phyloP scores from a whole-genome alignment of 805 yeast species.

The Spathaspora passalidarum region DNA sequence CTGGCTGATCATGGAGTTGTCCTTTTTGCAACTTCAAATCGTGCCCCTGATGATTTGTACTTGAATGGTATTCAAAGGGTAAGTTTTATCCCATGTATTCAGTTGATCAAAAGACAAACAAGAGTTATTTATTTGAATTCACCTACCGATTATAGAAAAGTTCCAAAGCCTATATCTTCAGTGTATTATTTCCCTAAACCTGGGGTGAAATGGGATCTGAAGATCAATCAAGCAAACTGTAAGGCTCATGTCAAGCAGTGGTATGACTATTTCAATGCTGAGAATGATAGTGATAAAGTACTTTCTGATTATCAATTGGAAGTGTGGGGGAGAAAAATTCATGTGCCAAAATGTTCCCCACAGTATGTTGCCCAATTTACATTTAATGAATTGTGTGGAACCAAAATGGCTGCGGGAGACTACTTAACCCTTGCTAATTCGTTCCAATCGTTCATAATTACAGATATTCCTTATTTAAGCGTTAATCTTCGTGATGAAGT shows the following conservation, averaged over 20 bases:
- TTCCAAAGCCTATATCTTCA: conserved; percentile 77
- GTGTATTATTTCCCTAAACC: conserved; percentile 75
- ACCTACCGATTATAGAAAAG: conserved; percentile 90
- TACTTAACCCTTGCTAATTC: conserved; percentile 77
- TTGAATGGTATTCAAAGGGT: conserved; percentile 92
- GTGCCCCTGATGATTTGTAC: conserved; percentile 92
- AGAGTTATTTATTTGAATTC: conserved; percentile 80
- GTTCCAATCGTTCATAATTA: conserved; percentile 77
- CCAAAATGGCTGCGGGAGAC: conserved; percentile 90
- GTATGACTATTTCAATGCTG: conserved; percentile 76
- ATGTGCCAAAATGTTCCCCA: conserved; percentile 73
- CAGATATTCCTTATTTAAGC: conserved; percentile 88
- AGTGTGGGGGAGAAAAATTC: conserved; percentile 87
- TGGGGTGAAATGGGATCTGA: conserved; percentile 53
- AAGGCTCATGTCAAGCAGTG: conserved; percentile 66
- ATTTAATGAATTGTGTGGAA: conserved; percentile 82
- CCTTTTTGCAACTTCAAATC: conserved; percentile 88
- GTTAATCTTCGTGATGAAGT: conserved; percentile 77
- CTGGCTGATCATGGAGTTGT: conserved; percentile 78
- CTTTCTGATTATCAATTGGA: conserved; percentile 30
- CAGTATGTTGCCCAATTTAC: conserved; percentile 87
- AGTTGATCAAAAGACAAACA: conserved; percentile 67
- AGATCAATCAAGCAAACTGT: conserved; percentile 49
- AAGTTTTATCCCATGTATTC: conserved; percentile 89
- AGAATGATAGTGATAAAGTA: conserved; percentile 32